phyloP scores from a whole-genome alignment of 2,329 filamentous ascomycete species.

The Venturia nashicola region DNA sequence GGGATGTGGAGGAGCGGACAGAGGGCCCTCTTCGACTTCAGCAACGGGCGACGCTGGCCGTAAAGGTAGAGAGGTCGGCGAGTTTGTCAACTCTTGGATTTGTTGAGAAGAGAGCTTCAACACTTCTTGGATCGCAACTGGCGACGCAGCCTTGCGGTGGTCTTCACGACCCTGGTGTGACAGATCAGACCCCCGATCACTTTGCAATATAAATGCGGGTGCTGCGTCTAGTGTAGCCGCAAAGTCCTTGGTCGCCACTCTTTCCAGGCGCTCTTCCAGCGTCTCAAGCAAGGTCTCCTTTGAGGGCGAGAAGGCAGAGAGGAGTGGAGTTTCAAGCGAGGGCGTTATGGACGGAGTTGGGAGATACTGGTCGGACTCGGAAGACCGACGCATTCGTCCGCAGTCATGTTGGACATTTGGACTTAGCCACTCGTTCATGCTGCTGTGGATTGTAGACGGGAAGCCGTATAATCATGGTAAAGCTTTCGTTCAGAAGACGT shows the following conservation, averaged over 20 bases:
- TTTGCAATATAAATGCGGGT: background rate
- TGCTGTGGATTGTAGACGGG: background rate
- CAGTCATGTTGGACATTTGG: background rate
- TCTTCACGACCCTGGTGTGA: background rate
- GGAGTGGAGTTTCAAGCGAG: background rate
- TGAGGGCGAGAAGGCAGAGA: background rate
- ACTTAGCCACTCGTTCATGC: slow-evolving; percentile 2
- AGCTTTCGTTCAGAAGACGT: background rate
- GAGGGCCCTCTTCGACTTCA: slow-evolving; percentile 18
- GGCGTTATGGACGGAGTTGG: slow-evolving; percentile 5
- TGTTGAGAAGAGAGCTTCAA: slow-evolving; percentile 42
- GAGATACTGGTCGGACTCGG: background rate
- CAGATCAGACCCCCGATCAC: background rate
- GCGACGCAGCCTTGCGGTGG: slow-evolving; percentile 7
- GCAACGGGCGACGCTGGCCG: slow-evolving; percentile 29
- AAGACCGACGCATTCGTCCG: background rate
- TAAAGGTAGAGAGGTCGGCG: slow-evolving; percentile 41
- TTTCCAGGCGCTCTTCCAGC: background rate
- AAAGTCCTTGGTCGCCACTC: background rate
- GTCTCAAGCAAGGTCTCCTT: background rate
- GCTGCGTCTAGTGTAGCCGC: background rate
- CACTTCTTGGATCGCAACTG: slow-evolving; percentile 18
- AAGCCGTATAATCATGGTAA: background rate
- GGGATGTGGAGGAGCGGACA: slow-evolving; percentile 24
- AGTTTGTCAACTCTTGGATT: slow-evolving; percentile 42